These are phyloP conservation scores for Thuidium tamariscinum DNA, from an alignment of 225 moss, liverwort and hornwort genomes.

Conservation along the genomic window DNA sequence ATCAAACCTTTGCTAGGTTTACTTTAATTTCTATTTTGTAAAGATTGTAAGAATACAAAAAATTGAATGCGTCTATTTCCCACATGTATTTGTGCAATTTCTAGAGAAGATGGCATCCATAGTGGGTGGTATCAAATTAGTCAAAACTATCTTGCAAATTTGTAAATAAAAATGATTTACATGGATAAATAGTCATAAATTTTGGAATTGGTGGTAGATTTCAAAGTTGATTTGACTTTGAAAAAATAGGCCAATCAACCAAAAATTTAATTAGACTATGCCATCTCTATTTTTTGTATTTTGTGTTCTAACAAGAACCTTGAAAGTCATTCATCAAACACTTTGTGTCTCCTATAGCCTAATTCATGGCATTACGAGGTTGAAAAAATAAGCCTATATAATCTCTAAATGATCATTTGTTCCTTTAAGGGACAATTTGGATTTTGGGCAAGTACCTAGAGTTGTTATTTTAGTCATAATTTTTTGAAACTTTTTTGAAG, in stretches of 20 bases:
- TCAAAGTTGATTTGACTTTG: rapidly evolving
- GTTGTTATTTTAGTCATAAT: too few relatives aligned
- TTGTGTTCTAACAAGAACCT: rapidly evolving
- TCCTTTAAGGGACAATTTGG: too few relatives aligned
- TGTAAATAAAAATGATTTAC: not conserved
- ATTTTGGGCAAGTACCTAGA: too few relatives aligned
- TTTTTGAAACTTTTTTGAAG: too few relatives aligned
- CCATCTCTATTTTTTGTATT: not conserved
- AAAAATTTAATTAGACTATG: not conserved
- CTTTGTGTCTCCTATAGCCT: too few relatives aligned
- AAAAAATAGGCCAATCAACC: rapidly evolving
- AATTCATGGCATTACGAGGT: not conserved
- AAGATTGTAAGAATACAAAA: not conserved
- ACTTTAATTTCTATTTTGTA: not conserved
- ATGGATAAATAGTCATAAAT: not conserved
- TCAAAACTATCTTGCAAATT: not conserved
- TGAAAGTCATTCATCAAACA: not conserved
- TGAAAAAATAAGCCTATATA: not conserved
- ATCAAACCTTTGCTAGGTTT: not conserved
- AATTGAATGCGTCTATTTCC: not conserved
- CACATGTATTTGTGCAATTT: not conserved
- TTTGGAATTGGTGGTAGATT: rapidly evolving
- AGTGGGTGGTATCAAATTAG: not conserved
- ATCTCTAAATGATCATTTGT: too few relatives aligned
- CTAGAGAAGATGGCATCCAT: too few relatives aligned